Percentiles rank a stretch among this genome's conserved stretches.
phyloP scores from a whole-genome alignment of 306 rosid species.

The Vigna mungo region DNA sequence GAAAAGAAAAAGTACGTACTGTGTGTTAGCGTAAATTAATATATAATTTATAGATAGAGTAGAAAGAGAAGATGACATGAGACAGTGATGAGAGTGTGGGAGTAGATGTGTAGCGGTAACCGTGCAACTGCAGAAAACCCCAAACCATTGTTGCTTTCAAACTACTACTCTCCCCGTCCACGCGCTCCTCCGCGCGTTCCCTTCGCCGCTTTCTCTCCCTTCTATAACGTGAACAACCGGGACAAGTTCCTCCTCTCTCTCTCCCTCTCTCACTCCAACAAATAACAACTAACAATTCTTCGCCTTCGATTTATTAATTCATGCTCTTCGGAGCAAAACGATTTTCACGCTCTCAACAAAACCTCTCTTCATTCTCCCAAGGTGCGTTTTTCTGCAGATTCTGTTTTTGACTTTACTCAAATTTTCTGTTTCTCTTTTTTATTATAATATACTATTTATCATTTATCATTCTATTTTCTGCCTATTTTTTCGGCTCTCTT shows the following conservation, averaged over 20 bases:
- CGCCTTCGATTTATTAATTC: conserved; percentile 61
- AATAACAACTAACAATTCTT: conserved; percentile 58
- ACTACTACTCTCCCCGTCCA: not conserved
- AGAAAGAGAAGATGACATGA: not conserved
- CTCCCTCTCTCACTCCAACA: conserved; percentile 45
- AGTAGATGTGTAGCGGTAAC: conserved; percentile 7
- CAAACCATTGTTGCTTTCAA: conserved; percentile 36
- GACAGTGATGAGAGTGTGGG: conserved; percentile 23
- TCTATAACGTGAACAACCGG: conserved; percentile 60
- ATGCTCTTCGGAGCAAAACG: conserved; percentile 38
- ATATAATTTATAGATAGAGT: no score
- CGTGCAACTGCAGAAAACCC: conserved; percentile 29
- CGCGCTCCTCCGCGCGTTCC: conserved; percentile 58
- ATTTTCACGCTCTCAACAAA: conserved; percentile 37
- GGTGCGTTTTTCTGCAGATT: conserved; percentile 52
- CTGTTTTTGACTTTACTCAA: conserved; percentile 36
- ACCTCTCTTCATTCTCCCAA: conserved; percentile 54
- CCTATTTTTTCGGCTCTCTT: conserved; percentile 30
- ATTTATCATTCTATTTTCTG: not conserved
- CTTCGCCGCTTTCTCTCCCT: not conserved
- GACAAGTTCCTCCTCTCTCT: conserved; percentile 44
- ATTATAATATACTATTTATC: not conserved
- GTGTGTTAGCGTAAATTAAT: conserved; percentile 1
- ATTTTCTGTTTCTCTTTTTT: not conserved
- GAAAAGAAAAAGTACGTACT: conserved; percentile 10